phyloP scores from a whole-genome alignment of 2,329 filamentous ascomycete species.

The Colletotrichum sp. region DNA sequence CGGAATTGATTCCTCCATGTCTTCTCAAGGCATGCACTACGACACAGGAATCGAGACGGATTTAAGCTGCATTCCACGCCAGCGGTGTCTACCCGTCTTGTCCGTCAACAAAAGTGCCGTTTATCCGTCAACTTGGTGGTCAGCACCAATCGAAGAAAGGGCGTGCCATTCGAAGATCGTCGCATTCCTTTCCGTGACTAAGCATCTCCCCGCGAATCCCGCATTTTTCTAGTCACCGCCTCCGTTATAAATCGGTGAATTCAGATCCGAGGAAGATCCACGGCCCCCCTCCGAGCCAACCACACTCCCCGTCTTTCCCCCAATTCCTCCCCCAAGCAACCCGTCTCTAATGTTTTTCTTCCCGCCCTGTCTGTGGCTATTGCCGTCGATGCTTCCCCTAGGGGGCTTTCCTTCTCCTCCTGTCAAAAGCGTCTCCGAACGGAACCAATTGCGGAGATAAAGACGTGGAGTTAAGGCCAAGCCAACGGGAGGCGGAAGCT shows the following conservation, averaged over 20 bases:
- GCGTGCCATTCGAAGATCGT: not conserved
- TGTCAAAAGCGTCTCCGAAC: not conserved
- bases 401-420: not conserved
- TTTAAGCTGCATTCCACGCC: not conserved
- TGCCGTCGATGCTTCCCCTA: not conserved
- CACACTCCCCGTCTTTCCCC: not conserved
- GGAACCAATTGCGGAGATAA: not conserved
- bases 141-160: not conserved
- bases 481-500: not conserved
- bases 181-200: not conserved
- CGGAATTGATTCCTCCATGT: not conserved
- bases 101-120: not conserved
- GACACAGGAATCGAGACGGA: not conserved
- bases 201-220: not conserved
- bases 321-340: not conserved
- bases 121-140: not conserved
- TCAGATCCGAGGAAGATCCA: slow-evolving; percentile 4
- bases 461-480: not conserved
- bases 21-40: not conserved
- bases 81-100: not conserved
- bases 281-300: not conserved
- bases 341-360: not conserved
- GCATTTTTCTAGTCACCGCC: not conserved
- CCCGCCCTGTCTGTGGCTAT: not conserved
- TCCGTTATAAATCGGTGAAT: not conserved